These are phyloP conservation scores for Astragalus glycyphyllos DNA, from an alignment of 306 rosid genomes.

Conservation along the genomic window DNA sequence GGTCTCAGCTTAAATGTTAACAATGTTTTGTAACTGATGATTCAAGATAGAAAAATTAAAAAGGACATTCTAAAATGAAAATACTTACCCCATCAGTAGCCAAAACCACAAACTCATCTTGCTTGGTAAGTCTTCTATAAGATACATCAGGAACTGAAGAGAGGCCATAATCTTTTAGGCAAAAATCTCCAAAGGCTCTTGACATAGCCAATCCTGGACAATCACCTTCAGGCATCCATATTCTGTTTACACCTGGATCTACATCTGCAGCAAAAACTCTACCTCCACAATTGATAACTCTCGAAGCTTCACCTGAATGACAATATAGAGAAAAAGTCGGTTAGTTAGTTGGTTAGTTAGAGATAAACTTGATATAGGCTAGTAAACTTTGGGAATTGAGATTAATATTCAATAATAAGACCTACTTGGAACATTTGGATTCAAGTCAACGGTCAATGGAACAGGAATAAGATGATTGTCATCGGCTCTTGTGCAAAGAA, in stretches of 20 bases:
- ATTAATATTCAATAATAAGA: conserved; percentile 30
- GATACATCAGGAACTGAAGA: conserved; percentile 66
- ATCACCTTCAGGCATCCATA: conserved; percentile 80
- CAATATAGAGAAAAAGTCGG: conserved; percentile 7
- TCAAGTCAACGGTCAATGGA: conserved; percentile 80
- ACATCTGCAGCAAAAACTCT: conserved; percentile 60
- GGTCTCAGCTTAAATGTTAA: too few species aligned
- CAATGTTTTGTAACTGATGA: neutral
- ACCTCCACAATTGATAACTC: conserved; percentile 70
- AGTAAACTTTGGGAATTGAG: neutral
- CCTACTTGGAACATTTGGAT: conserved; percentile 78
- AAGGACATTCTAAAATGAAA: neutral
- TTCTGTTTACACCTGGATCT: conserved; percentile 69
- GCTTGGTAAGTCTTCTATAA: conserved; percentile 58
- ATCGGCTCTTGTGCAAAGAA: conserved; percentile 73
- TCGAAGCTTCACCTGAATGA: conserved; percentile 73
- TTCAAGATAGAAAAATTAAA: conserved; percentile 10
- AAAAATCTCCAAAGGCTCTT: conserved; percentile 89
- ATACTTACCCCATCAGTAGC: conserved; percentile 86
- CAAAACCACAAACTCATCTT: conserved; percentile 78
- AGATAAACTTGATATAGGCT: conserved; percentile 26
- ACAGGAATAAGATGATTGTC: conserved; percentile 56
- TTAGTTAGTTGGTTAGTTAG: neutral
- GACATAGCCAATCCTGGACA: conserved; percentile 93
- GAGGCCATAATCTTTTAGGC: conserved; percentile 82